Conservation (phyloP, 108 stramenopile genomes). For the Mediolabrus comicus region DNA sequence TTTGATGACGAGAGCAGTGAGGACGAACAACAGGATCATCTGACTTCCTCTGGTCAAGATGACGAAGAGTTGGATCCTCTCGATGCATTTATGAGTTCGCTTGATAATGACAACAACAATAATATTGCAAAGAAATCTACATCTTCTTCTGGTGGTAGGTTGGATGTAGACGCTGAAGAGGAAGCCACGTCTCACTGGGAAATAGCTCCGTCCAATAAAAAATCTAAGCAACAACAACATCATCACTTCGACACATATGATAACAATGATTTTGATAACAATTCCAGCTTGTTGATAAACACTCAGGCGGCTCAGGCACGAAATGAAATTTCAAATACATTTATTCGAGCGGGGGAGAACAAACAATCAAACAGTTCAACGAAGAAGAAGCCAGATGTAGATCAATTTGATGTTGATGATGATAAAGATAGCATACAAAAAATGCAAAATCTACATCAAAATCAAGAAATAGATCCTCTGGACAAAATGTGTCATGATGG, state of each 20-base stretch:
- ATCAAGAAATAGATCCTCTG: conserved; percentile 46
- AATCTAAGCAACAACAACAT: neutral
- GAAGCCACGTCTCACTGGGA: conserved; percentile 83
- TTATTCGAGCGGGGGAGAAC: conserved; percentile 29
- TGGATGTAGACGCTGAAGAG: conserved; percentile 82
- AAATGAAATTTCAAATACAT: conserved; percentile 20
- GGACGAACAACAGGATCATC: conserved; percentile 3
- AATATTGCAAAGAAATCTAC: neutral
- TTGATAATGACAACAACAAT: conserved; percentile 15
- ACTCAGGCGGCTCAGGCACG: neutral
- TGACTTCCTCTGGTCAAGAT: neutral
- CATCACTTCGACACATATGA: neutral
- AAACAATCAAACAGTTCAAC: conserved; percentile 1
- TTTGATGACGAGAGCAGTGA: conserved; percentile 28
- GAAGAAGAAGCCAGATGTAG: neutral
- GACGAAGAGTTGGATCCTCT: conserved; percentile 79
- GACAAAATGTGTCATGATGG: conserved; percentile 20
- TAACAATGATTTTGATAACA: neutral
- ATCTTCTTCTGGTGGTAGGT: conserved; percentile 30
- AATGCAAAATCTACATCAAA: neutral
- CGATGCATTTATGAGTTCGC: conserved; percentile 82
- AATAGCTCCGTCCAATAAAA: neutral
- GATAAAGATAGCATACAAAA: neutral
- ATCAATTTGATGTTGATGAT: neutral
- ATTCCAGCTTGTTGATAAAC: neutral